Base-by-base conservation (phyloP, 495 filamentous ascomycete species). In the Aspergillus homomorphus region DNA sequence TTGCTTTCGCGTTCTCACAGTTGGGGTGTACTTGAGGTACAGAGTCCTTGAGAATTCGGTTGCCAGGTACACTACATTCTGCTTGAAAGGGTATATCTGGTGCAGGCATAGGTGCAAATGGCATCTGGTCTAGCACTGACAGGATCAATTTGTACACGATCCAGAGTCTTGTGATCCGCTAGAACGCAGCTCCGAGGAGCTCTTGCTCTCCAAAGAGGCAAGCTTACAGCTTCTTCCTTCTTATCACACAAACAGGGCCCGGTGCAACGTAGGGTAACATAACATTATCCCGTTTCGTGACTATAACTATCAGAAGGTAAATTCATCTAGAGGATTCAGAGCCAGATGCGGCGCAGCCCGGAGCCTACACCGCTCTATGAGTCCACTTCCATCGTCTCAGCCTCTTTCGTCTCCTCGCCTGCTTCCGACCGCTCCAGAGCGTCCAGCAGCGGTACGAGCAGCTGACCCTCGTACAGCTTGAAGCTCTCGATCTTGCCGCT, bases 391-490 rank as follows among this genome's bases (percentile, higher is more conserved):
- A 96, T 92, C 30, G 71, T 75, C 69, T 87, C 87, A 55, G 71
- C 85, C 67, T 72, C 87, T 62, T 81, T 82, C 53, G 76, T 80
- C 59, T 87, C 33, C 33, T 38, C 86, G 55, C 84, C 82, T 64
- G 81, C 81, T 67, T 89, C 87, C 71, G 89, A 78, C 76, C 84
- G 90, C 66, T 89, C 88, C 68, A 87, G 73, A 24, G 80, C 75
- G 69, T 88, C 86, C 67, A 89, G 66, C 70, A 85, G 76, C 56
- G 76, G 73, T 65, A 84, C 82, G 55, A 96, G 88, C 55, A 93
- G 89, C 70, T 89, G 84, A 5, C 91, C 92, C 73, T 98, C 94
- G 71, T 89, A 96, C 59, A 96, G 79, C 82, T 88, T 90, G 76
- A 98, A 98, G 70, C 84, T 86, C 80, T 94, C 89, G 23, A 86